Percentiles rank a stretch among this genome's conserved stretches.
phyloP scores from a whole-genome alignment of 441 rosid genomes.

The Pelargonium cotyledonis region DNA sequence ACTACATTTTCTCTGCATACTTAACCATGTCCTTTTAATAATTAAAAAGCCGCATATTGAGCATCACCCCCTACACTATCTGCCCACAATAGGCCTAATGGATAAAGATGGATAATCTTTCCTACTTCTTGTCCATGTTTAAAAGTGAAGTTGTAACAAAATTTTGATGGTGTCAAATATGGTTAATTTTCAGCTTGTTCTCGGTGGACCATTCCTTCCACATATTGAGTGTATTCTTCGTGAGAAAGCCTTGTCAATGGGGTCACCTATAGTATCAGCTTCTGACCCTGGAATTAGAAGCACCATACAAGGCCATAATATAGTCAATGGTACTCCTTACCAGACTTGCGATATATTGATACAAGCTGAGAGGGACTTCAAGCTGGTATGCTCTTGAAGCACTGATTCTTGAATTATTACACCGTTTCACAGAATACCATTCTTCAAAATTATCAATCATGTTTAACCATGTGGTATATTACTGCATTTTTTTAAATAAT shows the following conservation, averaged over 20 bases:
- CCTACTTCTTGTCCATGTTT: background rate
- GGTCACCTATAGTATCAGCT: constrained; percentile 47
- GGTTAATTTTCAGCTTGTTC: constrained; percentile 43
- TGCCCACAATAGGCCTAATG: too few species aligned
- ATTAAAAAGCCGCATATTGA: too few species aligned
- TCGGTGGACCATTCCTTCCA: constrained; percentile 76
- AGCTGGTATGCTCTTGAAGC: constrained; percentile 38
- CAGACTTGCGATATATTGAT: constrained; percentile 57
- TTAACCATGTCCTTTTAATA: too few species aligned
- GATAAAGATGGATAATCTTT: too few species aligned
- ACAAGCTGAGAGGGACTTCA: constrained; percentile 36
- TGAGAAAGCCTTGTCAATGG: constrained; percentile 44
- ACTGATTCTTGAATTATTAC: background rate
- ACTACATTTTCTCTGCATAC: too few species aligned
- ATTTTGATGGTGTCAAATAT: constrained; percentile 10
- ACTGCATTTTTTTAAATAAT: too few species aligned
- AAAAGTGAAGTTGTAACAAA: background rate
- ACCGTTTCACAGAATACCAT: too few species aligned
- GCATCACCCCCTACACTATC: too few species aligned
- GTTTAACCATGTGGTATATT: too few species aligned
- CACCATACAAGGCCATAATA: constrained; percentile 41
- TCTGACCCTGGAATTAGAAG: constrained; percentile 48
- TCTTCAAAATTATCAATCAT: too few species aligned
- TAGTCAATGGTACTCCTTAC: constrained; percentile 38
- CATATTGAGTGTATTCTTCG: constrained; percentile 51